Conservation (phyloP, 352 stramenopile species). For the Globisporangium cylindrosporum region DNA sequence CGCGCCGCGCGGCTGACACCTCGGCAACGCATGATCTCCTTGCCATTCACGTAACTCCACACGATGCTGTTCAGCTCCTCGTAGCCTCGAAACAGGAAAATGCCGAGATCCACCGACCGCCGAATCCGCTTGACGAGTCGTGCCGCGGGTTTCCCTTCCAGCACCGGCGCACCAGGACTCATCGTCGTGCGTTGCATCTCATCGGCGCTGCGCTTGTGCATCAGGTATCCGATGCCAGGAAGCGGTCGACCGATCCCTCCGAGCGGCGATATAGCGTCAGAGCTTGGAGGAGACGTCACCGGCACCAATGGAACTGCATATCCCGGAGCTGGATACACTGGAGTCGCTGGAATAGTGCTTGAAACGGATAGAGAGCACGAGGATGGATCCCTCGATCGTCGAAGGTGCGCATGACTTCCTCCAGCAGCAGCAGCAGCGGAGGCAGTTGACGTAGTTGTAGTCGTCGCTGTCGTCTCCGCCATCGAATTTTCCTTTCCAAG, state of each 20-base stretch:
- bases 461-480: background rate
- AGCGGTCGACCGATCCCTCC: slow-evolving; percentile 16
- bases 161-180: slow-evolving; percentile 16
- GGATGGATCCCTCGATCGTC: background rate
- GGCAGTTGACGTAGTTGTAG: background rate
- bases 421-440: background rate
- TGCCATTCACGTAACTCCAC: slow-evolving; percentile 76
- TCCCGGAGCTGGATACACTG: background rate
- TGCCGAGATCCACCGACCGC: slow-evolving; percentile 27
- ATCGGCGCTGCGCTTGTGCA: slow-evolving; percentile 34
- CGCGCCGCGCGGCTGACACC: slow-evolving; percentile 45
- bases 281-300: background rate
- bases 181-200: slow-evolving; percentile 38
- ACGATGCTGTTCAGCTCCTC: slow-evolving; percentile 72
- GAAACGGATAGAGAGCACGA: background rate
- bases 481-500: background rate
- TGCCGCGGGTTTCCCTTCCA: slow-evolving; percentile 19
- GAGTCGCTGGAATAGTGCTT: background rate
- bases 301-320: background rate
- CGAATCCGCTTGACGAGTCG: slow-evolving; percentile 17
- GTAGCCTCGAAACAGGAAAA: slow-evolving; percentile 57
- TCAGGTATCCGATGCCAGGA: slow-evolving; percentile 34
- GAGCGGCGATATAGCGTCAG: slow-evolving; percentile 2
- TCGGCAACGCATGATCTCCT: slow-evolving; percentile 73
- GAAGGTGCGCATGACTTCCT: background rate